Conservation (phyloP, 2,329 filamentous ascomycete genomes). For the Hawksworthiomyces lignivorus region DNA sequence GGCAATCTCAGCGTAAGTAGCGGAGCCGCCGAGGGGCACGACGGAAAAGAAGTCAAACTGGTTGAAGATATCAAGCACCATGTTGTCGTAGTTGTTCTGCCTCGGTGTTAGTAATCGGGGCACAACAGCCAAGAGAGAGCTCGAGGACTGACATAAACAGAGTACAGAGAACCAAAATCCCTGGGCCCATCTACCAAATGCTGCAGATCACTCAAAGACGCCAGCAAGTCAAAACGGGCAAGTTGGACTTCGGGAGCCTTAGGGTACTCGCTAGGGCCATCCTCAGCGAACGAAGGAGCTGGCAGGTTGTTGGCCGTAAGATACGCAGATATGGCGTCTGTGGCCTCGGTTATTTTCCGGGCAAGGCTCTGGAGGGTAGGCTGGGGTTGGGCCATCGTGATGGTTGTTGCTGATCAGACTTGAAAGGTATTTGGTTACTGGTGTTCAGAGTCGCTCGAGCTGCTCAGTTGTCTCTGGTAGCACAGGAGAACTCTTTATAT, state of each 20-base stretch:
- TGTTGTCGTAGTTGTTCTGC: conserved; percentile 5
- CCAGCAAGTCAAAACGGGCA: neutral
- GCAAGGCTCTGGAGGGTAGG: neutral
- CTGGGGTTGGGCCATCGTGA: neutral
- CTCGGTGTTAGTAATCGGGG: neutral
- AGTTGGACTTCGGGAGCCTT: neutral
- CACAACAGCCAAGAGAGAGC: neutral
- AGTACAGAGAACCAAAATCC: neutral
- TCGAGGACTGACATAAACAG: too few species aligned
- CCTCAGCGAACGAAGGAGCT: neutral
- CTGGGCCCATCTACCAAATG: neutral
- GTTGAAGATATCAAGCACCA: conserved; percentile 37
- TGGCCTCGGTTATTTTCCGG: neutral
- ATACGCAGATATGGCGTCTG: neutral
- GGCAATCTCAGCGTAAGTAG: conserved; percentile 34
- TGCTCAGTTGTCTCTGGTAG: too few species aligned
- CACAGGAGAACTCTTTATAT: too few species aligned
- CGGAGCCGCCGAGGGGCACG: conserved; percentile 38
- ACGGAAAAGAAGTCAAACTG: conserved; percentile 45
- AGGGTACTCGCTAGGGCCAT: neutral
- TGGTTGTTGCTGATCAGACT: too few species aligned
- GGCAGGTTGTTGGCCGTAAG: neutral
- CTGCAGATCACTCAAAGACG: neutral
- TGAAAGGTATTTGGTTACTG: too few species aligned
- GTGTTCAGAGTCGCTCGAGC: too few species aligned